Conservation (phyloP, 2,329 filamentous ascomycete genomes). For the Teratosphaeria epicoccoides region DNA sequence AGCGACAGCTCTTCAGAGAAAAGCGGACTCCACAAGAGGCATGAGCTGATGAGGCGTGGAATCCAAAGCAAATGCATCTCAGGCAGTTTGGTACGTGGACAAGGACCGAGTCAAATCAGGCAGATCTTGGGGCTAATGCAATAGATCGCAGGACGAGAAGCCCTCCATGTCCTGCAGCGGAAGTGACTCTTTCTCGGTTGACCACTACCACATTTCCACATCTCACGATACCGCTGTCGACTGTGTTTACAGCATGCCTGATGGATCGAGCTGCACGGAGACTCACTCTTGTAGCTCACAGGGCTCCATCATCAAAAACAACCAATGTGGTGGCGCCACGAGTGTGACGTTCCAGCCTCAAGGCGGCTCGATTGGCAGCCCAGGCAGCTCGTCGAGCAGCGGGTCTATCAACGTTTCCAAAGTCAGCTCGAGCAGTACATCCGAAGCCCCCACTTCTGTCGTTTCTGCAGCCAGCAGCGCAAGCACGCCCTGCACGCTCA, state of each 20-base stretch:
- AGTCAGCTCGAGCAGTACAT: constrained; percentile 5
- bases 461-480: background rate
- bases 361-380: constrained; percentile 8
- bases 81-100: constrained; percentile 27
- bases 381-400: constrained; percentile 38
- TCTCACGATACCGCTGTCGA: constrained; percentile 70
- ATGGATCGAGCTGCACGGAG: constrained; percentile 74
- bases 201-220: constrained; percentile 59
- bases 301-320: constrained; percentile 66
- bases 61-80: constrained; percentile 34
- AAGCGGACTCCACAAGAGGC: constrained; percentile 39
- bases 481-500: constrained; percentile 50
- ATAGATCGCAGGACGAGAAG: constrained; percentile 27
- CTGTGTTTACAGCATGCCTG: constrained; percentile 79
- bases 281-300: constrained; percentile 54
- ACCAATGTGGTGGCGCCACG: constrained; percentile 83
- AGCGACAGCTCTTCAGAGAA: constrained; percentile 39
- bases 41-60: constrained; percentile 38
- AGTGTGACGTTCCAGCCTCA: constrained; percentile 58
- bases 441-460: background rate
- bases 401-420: constrained; percentile 66
- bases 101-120: background rate
- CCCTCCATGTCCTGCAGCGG: constrained; percentile 36
- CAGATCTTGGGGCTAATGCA: background rate
- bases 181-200: constrained; percentile 59